Percentiles rank a stretch among this genome's conserved stretches.
These are phyloP conservation scores for Wallacemonas collosoma DNA, from an alignment of 208 protist genomes.

Conservation along the genomic window DNA sequence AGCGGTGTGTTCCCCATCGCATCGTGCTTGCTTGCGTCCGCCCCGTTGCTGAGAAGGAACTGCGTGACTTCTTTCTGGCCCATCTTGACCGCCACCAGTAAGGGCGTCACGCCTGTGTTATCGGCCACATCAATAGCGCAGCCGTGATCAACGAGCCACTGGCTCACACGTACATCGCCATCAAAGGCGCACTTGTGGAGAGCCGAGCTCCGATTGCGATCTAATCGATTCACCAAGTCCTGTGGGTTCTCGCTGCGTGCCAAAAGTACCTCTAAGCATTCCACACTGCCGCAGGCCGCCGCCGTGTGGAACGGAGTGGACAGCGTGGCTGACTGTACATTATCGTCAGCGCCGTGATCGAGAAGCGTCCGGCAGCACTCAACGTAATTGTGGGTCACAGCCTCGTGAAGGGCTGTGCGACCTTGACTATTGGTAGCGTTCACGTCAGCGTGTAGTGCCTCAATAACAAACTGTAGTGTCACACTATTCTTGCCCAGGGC, in stretches of 20 bases:
- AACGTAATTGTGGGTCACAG: slow-evolving; percentile 82
- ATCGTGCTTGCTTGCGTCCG: slow-evolving; percentile 75
- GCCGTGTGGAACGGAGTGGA: slow-evolving; percentile 92
- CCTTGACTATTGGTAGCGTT: slow-evolving; percentile 85
- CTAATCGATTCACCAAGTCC: slow-evolving; percentile 84
- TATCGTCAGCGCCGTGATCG: slow-evolving; percentile 77
- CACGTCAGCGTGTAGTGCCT: slow-evolving; percentile 64
- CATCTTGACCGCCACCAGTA: slow-evolving; percentile 92
- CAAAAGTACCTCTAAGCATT: slow-evolving; percentile 88
- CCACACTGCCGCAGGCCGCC: slow-evolving; percentile 86
- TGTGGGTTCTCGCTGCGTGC: slow-evolving; percentile 60
- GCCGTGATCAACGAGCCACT: slow-evolving; percentile 89
- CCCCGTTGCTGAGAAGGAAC: slow-evolving; percentile 72
- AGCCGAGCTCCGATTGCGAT: slow-evolving; percentile 79
- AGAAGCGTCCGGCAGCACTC: slow-evolving; percentile 86
- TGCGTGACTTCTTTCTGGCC: slow-evolving; percentile 72
- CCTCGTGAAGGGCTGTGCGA: slow-evolving; percentile 87
- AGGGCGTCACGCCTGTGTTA: slow-evolving; percentile 67
- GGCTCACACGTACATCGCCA: slow-evolving; percentile 85
- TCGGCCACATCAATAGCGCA: slow-evolving; percentile 80
- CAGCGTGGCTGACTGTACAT: slow-evolving; percentile 77
- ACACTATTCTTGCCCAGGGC: slow-evolving; percentile 68
- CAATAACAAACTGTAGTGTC: slow-evolving; percentile 71
- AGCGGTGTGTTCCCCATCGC: slow-evolving; percentile 72
- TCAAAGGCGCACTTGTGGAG: slow-evolving; percentile 92